Percentiles rank a stretch among this genome's conserved stretches.
Conservation (phyloP, 1,284 basidiomycete species). For the Rhizoctonia solani region DNA sequence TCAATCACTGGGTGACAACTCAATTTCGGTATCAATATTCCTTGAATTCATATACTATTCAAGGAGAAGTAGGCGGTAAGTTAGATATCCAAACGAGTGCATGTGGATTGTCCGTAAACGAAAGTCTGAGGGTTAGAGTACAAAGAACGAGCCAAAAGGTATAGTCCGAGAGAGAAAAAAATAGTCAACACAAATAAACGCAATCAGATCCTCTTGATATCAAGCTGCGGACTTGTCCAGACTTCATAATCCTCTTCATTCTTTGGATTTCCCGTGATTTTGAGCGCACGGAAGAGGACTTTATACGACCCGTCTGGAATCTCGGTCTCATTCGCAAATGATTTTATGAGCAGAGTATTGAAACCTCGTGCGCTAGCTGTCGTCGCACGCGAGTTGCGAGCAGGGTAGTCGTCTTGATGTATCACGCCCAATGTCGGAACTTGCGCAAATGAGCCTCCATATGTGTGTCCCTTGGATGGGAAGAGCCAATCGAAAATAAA, state of each 20-base stretch:
- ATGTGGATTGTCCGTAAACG: too few relatives aligned
- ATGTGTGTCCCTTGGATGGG: neutral
- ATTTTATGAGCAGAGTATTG: neutral
- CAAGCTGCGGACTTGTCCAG: conserved; percentile 35
- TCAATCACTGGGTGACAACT: too few relatives aligned
- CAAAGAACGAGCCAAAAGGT: too few relatives aligned
- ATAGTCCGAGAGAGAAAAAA: too few relatives aligned
- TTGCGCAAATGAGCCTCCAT: neutral
- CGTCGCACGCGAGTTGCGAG: neutral
- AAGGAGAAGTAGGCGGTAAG: too few relatives aligned
- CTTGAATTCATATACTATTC: too few relatives aligned
- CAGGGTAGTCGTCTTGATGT: conserved; percentile 18
- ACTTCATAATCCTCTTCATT: conserved; percentile 36
- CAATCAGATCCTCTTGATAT: too few relatives aligned
- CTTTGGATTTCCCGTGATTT: conserved; percentile 36
- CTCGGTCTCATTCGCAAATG: conserved; percentile 35
- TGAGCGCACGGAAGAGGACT: conserved; percentile 35
- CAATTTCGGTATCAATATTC: too few relatives aligned
- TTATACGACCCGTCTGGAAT: conserved; percentile 39
- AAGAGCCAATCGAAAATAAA: conserved; percentile 22
- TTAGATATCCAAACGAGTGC: too few relatives aligned
- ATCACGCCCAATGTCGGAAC: neutral
- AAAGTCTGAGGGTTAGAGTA: too few relatives aligned
- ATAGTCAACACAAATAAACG: too few relatives aligned
- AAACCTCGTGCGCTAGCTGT: conserved; percentile 7